phyloP scores from a whole-genome alignment of 2,329 filamentous ascomycete genomes.

The Colletotrichum sp. region DNA sequence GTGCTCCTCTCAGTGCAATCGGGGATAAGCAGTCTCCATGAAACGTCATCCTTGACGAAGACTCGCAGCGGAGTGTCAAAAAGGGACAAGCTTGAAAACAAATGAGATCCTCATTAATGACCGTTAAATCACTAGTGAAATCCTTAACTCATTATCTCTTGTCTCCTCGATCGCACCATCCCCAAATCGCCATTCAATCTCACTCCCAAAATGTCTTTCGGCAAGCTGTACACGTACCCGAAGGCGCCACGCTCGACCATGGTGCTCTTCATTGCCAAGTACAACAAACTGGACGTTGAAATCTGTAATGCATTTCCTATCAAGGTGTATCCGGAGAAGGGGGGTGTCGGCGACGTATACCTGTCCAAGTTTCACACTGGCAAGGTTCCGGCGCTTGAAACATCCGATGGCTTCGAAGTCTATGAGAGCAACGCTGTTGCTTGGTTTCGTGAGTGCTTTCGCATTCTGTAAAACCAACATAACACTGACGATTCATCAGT shows the following conservation, averaged over 20 bases:
- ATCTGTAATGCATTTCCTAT: neutral
- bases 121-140: neutral
- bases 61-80: neutral
- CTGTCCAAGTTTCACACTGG: neutral
- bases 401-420: neutral
- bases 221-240: neutral
- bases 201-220: slow-evolving; percentile 3
- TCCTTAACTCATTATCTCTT: neutral
- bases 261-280: neutral
- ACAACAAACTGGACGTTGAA: neutral
- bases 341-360: neutral
- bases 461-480: accelerated
- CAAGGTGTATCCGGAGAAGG: neutral
- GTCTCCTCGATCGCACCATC: neutral
- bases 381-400: neutral
- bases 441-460: neutral
- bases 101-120: neutral
- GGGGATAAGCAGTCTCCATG: neutral
- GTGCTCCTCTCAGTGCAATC: neutral
- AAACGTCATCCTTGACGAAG: neutral
- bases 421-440: neutral
- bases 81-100: neutral
- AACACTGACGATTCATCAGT: neutral
- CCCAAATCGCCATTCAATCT: neutral
- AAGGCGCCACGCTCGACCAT: neutral